Base-by-base conservation (phyloP, 2,329 filamentous ascomycete species). In the Mariannaea sp. region DNA sequence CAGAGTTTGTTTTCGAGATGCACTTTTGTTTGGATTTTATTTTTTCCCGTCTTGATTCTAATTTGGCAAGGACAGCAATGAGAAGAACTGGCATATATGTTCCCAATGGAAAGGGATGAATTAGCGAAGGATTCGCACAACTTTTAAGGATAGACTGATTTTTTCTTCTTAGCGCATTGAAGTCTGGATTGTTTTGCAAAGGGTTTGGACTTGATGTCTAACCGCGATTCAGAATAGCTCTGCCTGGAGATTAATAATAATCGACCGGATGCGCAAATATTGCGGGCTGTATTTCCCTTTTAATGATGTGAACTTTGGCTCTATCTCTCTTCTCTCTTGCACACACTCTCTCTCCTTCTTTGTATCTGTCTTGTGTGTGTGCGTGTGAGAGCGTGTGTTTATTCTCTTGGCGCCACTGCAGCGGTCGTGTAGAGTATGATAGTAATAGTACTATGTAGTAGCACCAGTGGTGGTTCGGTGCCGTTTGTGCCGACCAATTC, bases 191-290 rank as follows among this genome's bases (percentile, higher is more conserved):
- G 29, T 32, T 4, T 26, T 32, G 5, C 10, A 16, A n/a, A n/a
- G 36, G 38, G 38, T 42, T 26, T 19, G 35, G 49, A 39, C 45
- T 45, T 46, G 36, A 49, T 17, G 44, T 19, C 17, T 46, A 24
- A 43, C 5, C 32, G 20, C 45, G 35, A 40, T 39, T 24, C 30
- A 42, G 20, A 44, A 49, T 20, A 39, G 49, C 49, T 49, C 26
- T 50, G 49, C 40, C 50, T 44, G 49, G 49, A 43, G 48, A 53
- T 49, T 45, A 53, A 56, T 53, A 29, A 46, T 56, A 56, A 46
- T 45, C 50, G 30, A 49, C 43, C 14, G 36, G 43, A 42, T 38
- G 42, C 41, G 47, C 42, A 55, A 35, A n/a, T n/a, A n/a, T 29
- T 35, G 5, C 26, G 6, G n/a, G 8, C 9, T 19, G 24, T 13